Conservation (phyloP, 257 asterid species). For the Salvia miltiorrhiza region DNA sequence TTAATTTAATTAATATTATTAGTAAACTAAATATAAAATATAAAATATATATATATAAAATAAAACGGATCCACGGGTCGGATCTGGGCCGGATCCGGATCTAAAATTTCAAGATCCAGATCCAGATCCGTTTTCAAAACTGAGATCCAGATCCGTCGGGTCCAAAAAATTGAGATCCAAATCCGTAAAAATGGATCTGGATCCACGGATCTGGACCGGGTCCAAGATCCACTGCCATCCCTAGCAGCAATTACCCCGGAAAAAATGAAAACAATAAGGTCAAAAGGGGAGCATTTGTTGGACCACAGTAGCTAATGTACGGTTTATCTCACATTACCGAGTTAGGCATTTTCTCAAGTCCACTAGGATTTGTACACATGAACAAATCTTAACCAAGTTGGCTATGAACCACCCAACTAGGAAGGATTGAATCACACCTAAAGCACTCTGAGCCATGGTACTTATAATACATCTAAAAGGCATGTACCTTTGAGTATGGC, state of each 20-base stretch:
- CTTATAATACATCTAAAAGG: not conserved
- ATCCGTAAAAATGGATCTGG: too few species aligned
- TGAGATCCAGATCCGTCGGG: too few species aligned
- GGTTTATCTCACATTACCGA: not conserved
- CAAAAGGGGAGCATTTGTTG: not conserved
- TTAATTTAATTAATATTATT: too few species aligned
- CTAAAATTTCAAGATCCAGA: too few species aligned
- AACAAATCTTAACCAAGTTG: not conserved
- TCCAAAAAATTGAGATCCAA: too few species aligned
- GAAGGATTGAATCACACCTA: not conserved
- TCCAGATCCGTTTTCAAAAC: too few species aligned
- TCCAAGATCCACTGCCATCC: too few species aligned
- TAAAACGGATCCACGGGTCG: too few species aligned
- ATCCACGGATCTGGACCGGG: too few species aligned
- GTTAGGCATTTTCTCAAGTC: not conserved
- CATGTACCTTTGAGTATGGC: slow-evolving; percentile 85
- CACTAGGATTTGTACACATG: not conserved
- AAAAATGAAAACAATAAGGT: slow-evolving; percentile 1
- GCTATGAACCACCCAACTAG: not conserved
- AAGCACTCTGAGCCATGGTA: slow-evolving; percentile 5
- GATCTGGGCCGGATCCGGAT: too few species aligned
- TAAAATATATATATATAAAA: too few species aligned
- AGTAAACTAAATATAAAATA: too few species aligned
- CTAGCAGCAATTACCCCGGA: not conserved
- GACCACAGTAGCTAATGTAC: not conserved